Conservation (phyloP, 2,329 filamentous ascomycete genomes). For the Colletotrichum sojae region DNA sequence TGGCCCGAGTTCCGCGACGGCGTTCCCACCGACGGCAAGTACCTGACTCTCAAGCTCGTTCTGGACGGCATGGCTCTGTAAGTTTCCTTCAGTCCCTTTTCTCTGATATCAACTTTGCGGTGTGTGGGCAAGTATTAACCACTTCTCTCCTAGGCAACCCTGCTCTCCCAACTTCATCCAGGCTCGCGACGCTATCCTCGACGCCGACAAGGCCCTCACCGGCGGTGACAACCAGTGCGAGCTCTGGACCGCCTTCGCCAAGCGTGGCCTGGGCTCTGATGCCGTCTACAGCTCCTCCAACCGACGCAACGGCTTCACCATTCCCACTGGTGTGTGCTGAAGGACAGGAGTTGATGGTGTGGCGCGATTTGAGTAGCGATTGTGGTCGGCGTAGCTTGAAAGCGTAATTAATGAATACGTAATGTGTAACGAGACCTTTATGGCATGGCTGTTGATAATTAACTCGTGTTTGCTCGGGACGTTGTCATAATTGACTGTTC, state of each 20-base stretch:
- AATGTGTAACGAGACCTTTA: slow-evolving; percentile 4
- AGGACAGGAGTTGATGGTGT: neutral
- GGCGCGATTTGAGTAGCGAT: neutral
- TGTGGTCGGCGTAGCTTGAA: neutral
- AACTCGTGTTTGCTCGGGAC: too few relatives aligned
- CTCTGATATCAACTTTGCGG: neutral
- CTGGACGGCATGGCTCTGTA: slow-evolving; percentile 64
- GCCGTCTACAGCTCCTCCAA: slow-evolving; percentile 49
- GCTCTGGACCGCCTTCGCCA: slow-evolving; percentile 70
- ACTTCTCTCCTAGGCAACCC: slow-evolving; percentile 57
- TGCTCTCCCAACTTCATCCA: slow-evolving; percentile 69
- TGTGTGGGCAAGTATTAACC: too few relatives aligned
- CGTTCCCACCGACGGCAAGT: slow-evolving; percentile 67
- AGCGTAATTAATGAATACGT: slow-evolving; percentile 16
- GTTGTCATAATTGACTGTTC: too few relatives aligned
- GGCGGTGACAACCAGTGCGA: slow-evolving; percentile 64
- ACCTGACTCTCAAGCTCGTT: slow-evolving; percentile 66
- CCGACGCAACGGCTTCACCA: slow-evolving; percentile 51
- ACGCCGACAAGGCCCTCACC: slow-evolving; percentile 67
- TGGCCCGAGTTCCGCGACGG: slow-evolving; percentile 60
- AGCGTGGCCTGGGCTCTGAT: slow-evolving; percentile 65
- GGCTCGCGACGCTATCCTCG: slow-evolving; percentile 68
- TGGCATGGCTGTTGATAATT: too few relatives aligned
- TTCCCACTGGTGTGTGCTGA: slow-evolving; percentile 45
- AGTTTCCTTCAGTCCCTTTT: slow-evolving; percentile 13